Percentiles rank a stretch among this genome's conserved stretches.
Conservation (phyloP, 1,139 yeast species). For the Scheffersomyces quercinus region DNA sequence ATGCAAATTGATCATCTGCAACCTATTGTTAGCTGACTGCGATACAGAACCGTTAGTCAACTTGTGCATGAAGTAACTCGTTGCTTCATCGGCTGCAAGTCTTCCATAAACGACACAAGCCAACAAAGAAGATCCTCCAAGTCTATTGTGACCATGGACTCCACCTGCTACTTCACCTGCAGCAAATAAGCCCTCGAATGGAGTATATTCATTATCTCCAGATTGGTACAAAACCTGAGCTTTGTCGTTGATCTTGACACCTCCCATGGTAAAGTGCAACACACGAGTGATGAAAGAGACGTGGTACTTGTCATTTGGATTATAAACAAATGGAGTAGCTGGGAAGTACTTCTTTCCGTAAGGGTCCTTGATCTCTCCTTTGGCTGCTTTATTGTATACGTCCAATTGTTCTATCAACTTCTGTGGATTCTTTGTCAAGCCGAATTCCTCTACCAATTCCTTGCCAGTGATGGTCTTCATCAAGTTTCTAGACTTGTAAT, state of each 20-base stretch:
- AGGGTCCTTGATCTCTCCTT: slow-evolving; percentile 42
- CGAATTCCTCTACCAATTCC: slow-evolving; percentile 50
- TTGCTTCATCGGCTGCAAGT: slow-evolving; percentile 52
- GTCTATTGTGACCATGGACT: slow-evolving; percentile 73
- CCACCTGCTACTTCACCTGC: slow-evolving; percentile 86
- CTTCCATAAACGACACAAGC: slow-evolving; percentile 85
- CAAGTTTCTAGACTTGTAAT: slow-evolving; percentile 66
- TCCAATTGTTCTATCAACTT: slow-evolving; percentile 38
- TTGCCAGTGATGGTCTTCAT: slow-evolving; percentile 54
- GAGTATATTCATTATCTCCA: slow-evolving; percentile 24
- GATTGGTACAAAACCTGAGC: slow-evolving; percentile 53
- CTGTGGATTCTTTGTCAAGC: slow-evolving; percentile 22
- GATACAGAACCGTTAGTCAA: slow-evolving; percentile 19
- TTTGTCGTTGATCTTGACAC: slow-evolving; percentile 63
- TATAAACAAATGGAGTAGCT: slow-evolving; percentile 46
- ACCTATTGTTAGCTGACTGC: slow-evolving; percentile 31
- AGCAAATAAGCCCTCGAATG: slow-evolving; percentile 66
- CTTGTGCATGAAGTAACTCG: slow-evolving; percentile 32
- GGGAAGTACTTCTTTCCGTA: slow-evolving; percentile 55
- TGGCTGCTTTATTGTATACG: slow-evolving; percentile 49
- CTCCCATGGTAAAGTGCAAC: slow-evolving; percentile 87
- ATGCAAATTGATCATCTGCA: slow-evolving; percentile 47
- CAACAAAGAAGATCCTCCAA: slow-evolving; percentile 74
- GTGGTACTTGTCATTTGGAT: slow-evolving; percentile 33
- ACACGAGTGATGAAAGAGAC: slow-evolving; percentile 70